Conservation (phyloP, 805 yeast genomes). For the Grigorovia jiainica region DNA sequence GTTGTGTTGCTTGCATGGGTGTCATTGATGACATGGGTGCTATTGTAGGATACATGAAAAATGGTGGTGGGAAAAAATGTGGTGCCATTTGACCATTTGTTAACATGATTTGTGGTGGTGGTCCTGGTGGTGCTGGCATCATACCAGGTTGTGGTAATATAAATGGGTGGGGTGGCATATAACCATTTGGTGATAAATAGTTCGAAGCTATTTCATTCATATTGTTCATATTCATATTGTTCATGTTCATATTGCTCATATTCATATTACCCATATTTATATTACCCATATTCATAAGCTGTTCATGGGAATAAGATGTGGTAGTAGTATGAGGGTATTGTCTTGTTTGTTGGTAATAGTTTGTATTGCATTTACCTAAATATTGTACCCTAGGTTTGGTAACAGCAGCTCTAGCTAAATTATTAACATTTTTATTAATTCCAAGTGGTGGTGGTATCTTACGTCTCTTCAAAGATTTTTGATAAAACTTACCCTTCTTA, state of each 20-base stretch:
- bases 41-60: background rate
- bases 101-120: background rate
- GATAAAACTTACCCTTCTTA: constrained; percentile 1
- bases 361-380: constrained; percentile 11
- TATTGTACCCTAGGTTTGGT: constrained; percentile 22
- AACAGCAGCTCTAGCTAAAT: too few relatives aligned
- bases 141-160: background rate
- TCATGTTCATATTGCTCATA: background rate
- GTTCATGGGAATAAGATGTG: background rate
- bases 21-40: background rate
- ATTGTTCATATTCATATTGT: background rate
- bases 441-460: constrained; percentile 7
- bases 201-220: background rate
- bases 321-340: constrained; percentile 2
- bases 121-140: background rate
- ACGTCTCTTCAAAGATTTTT: constrained; percentile 6
- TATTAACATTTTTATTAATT: background rate
- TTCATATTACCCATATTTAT: background rate
- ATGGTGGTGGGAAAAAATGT: background rate
- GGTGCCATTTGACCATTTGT: background rate
- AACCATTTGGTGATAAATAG: too few relatives aligned
- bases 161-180: background rate
- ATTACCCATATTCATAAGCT: background rate
- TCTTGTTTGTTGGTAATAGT: background rate
- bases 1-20: too few relatives aligned